Percentiles rank a stretch among this genome's conserved stretches.
Evolutionary conservation across 2,329 filamentous ascomycete species (phyloP).

Genomic region (Penicillium digitatum): DNA sequence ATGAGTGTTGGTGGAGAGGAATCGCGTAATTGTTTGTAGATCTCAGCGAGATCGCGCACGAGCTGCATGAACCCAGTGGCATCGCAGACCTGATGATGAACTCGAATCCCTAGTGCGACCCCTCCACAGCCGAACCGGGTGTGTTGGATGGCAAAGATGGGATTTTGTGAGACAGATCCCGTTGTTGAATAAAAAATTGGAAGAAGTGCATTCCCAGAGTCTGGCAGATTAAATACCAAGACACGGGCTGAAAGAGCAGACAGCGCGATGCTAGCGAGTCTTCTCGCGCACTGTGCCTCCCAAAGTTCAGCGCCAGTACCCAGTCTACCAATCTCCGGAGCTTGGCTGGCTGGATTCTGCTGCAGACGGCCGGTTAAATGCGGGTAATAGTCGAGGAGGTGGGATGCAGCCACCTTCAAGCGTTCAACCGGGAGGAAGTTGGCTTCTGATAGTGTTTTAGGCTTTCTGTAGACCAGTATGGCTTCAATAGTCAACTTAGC

Average conservation of each 20-base stretch:
- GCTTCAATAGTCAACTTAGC: not conserved
- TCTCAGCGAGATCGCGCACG: not conserved
- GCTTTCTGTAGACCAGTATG: not conserved
- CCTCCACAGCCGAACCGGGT: conserved; percentile 7
- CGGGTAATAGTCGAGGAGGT: conserved; percentile 5
- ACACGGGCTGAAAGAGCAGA: conserved; percentile 2
- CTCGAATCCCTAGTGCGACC: conserved; percentile 1
- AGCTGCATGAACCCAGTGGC: conserved; percentile 1
- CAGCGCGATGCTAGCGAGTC: not conserved
- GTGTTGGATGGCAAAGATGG: conserved; percentile 5
- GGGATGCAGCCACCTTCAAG: not conserved
- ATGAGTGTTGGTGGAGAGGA: not conserved
- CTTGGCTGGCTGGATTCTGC: not conserved
- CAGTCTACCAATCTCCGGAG: not conserved
- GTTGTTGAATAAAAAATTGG: not conserved
- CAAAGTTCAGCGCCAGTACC: conserved; percentile 2
- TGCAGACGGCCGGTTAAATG: conserved; percentile 6
- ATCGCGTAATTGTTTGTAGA: conserved; percentile 2
- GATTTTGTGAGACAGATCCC: not conserved
- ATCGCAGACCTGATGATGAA: conserved; percentile 9
- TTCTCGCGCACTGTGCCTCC: not conserved
- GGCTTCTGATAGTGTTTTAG: not conserved
- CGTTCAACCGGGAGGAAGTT: not conserved
- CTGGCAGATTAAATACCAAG: not conserved
- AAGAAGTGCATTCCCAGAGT: not conserved